These are phyloP conservation scores for Scytalidium sp. DNA, from an alignment of 2,329 filamentous ascomycete genomes.

Conservation along the genomic window DNA sequence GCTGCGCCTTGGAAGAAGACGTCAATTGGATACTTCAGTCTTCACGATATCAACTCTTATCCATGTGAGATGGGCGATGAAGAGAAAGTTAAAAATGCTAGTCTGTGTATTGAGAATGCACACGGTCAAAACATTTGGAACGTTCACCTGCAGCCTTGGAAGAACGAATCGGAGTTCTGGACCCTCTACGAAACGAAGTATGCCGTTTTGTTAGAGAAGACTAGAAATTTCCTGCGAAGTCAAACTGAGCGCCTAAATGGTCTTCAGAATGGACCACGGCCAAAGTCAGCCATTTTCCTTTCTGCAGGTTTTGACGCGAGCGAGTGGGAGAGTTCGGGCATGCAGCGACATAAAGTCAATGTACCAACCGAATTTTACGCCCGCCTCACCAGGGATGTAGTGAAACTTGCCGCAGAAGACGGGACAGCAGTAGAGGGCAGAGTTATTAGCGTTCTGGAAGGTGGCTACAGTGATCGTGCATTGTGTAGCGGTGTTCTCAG, in stretches of 20 bases:
- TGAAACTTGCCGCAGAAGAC: conserved; percentile 77
- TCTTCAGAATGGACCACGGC: conserved; percentile 54
- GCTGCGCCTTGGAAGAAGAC: conserved; percentile 75
- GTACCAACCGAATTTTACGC: conserved; percentile 98
- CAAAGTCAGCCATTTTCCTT: conserved; percentile 87
- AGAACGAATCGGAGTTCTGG: conserved; percentile 83
- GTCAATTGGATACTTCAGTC: conserved; percentile 90
- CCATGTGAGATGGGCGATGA: conserved; percentile 93
- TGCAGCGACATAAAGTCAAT: conserved; percentile 95
- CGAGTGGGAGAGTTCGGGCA: conserved; percentile 86
- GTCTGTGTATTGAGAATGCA: conserved; percentile 88
- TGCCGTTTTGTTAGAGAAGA: conserved; percentile 72
- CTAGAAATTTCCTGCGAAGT: conserved; percentile 68
- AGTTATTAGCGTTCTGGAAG: conserved; percentile 90
- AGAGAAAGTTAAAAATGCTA: conserved; percentile 91
- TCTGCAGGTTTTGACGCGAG: conserved; percentile 97
- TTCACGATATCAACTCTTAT: conserved; percentile 98
- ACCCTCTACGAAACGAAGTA: conserved; percentile 80
- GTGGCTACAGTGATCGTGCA: conserved; percentile 92
- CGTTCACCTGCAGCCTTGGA: conserved; percentile 87
- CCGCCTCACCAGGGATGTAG: conserved; percentile 80
- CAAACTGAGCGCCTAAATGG: conserved; percentile 66
- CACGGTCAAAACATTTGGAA: conserved; percentile 97
- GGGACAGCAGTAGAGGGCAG: conserved; percentile 76
- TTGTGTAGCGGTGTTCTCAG: conserved; percentile 85